phyloP scores from a whole-genome alignment of 2,329 filamentous ascomycete species.

The Aspergillus puulaauensis region DNA sequence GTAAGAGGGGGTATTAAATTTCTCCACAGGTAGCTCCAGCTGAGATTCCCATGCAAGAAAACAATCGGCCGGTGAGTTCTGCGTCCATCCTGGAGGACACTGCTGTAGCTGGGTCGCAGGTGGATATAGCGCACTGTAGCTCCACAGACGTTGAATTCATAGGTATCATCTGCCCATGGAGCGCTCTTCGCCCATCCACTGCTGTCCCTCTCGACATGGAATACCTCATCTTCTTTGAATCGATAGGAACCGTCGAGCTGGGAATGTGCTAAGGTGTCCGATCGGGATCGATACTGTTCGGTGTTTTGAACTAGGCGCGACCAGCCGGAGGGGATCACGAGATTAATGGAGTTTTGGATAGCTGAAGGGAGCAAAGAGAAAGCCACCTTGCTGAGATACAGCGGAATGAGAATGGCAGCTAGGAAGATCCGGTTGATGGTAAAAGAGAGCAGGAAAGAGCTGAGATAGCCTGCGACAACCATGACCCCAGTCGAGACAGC shows the following conservation, averaged over 20 bases:
- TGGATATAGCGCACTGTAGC: constrained; percentile 1
- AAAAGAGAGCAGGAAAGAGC: background rate
- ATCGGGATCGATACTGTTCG: background rate
- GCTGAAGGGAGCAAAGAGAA: background rate
- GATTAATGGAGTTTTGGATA: background rate
- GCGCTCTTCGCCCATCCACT: background rate
- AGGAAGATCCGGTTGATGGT: background rate
- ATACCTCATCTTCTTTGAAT: background rate
- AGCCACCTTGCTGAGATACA: background rate
- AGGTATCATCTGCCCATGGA: background rate
- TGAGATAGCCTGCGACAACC: background rate
- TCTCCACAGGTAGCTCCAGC: constrained; percentile 3
- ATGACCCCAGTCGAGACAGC: background rate
- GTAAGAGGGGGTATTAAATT: background rate
- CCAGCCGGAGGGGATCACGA: background rate
- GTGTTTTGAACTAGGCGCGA: background rate
- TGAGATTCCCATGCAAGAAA: background rate
- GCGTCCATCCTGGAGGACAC: background rate
- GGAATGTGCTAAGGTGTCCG: background rate
- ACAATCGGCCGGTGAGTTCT: background rate
- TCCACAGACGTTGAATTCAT: constrained; percentile 2
- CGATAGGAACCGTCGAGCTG: background rate
- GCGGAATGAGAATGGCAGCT: background rate
- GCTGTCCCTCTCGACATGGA: background rate
- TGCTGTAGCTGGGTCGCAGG: background rate